Evolutionary conservation across 2,329 filamentous ascomycete species (phyloP).

Genomic region (Clonostachys solani): DNA sequence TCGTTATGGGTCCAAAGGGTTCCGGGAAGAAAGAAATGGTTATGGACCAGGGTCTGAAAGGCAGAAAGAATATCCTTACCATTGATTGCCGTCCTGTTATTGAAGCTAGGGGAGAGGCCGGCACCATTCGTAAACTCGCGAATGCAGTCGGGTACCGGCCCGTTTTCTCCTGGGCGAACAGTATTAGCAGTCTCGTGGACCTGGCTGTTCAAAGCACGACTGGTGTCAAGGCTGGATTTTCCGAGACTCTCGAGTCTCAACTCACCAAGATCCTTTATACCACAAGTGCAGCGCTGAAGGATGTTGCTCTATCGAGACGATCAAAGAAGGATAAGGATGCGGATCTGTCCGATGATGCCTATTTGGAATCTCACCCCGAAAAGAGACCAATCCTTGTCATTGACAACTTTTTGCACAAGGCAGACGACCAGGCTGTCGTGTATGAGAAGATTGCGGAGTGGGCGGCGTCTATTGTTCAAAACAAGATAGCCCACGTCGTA

Average conservation of each 20-base stretch:
- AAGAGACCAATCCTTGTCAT: constrained; percentile 78
- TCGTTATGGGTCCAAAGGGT: constrained; percentile 87
- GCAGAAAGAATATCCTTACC: constrained; percentile 71
- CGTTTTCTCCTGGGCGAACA: constrained; percentile 96
- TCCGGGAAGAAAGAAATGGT: constrained; percentile 89
- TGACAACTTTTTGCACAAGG: constrained; percentile 87
- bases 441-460: constrained; percentile 84
- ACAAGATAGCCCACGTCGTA: constrained; percentile 88
- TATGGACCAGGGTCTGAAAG: constrained; percentile 75
- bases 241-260: constrained; percentile 86
- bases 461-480: constrained; percentile 80
- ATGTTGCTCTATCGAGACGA: constrained; percentile 67
- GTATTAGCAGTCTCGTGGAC: constrained; percentile 85
- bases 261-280: constrained; percentile 86
- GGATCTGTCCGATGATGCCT: constrained; percentile 75
- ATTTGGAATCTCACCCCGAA: constrained; percentile 85
- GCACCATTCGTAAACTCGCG: constrained; percentile 79
- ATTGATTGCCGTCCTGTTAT: constrained; percentile 93
- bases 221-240: constrained; percentile 90
- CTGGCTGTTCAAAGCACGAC: constrained; percentile 91
- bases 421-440: constrained; percentile 56
- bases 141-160: constrained; percentile 84
- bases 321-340: constrained; percentile 71
- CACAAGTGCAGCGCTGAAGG: constrained; percentile 72
- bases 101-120: constrained; percentile 82